phyloP scores from a whole-genome alignment of 331 rosid genomes.

The Quercus phellos region DNA sequence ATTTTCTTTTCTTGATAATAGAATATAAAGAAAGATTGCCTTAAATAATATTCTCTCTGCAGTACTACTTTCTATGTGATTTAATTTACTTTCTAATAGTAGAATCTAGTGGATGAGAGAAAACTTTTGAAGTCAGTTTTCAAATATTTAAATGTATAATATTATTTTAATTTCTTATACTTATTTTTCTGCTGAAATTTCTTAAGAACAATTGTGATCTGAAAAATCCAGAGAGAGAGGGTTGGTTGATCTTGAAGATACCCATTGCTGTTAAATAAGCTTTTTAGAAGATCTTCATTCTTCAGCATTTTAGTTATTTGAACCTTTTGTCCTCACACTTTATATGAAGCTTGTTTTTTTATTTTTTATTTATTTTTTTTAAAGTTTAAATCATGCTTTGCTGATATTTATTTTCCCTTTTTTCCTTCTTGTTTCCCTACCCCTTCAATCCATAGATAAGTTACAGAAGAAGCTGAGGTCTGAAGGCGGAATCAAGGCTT shows the following conservation, averaged over 20 bases:
- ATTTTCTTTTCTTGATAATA: neutral
- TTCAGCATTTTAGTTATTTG: neutral
- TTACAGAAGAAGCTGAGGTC: constrained; percentile 72
- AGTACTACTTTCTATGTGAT: constrained; percentile 1
- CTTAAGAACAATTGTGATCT: neutral
- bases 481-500: constrained; percentile 92
- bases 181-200: neutral
- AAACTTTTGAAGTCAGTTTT: neutral
- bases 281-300: neutral
- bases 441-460: constrained; percentile 45
- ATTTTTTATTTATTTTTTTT: too few relatives aligned
- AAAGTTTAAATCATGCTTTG: neutral
- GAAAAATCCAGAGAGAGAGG: neutral
- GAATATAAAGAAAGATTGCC: neutral
- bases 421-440: constrained; percentile 9
- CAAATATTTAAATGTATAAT: neutral
- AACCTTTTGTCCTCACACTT: neutral
- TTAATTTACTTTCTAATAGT: neutral
- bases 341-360: neutral
- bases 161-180: neutral
- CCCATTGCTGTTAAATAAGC: neutral
- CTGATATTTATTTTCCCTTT: neutral
- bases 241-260: neutral
- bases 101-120: neutral
- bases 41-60: neutral